Evolutionary conservation across 2,329 filamentous ascomycete species (phyloP).

Genomic region (Emmonsiellopsis sp.): DNA sequence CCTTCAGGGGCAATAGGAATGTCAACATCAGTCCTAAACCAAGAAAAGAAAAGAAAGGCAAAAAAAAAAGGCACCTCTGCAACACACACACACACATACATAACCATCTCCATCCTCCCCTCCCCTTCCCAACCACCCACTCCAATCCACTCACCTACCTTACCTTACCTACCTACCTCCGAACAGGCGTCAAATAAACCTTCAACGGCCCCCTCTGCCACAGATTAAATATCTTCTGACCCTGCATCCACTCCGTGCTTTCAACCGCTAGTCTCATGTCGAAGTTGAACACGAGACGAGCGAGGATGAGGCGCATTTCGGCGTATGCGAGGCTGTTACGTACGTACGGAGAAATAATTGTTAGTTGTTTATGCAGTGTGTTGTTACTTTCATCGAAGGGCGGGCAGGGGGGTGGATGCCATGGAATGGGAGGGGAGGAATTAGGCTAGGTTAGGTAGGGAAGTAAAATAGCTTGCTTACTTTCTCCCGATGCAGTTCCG

Average conservation of each 20-base stretch:
- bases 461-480: conserved; percentile 26
- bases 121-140: no score
- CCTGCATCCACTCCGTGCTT: conserved; percentile 29
- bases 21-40: no score
- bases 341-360: not conserved
- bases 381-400: not conserved
- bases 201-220: conserved; percentile 35
- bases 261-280: conserved; percentile 36
- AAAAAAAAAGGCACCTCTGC: no score
- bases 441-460: conserved; percentile 4
- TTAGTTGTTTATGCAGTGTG: not conserved
- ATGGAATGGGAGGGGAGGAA: not conserved
- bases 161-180: not conserved
- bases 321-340: conserved; percentile 38
- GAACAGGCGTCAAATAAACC: conserved; percentile 26
- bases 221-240: conserved; percentile 31
- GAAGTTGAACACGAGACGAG: conserved; percentile 42
- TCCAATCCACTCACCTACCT: no score
- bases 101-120: no score
- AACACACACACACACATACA: no score
- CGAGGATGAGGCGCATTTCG: conserved; percentile 44
- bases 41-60: no score
- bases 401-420: not conserved
- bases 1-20: no score
- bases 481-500: conserved; percentile 45